Conservation (phyloP, 352 stramenopile species). For the Phytophthora europaea region DNA sequence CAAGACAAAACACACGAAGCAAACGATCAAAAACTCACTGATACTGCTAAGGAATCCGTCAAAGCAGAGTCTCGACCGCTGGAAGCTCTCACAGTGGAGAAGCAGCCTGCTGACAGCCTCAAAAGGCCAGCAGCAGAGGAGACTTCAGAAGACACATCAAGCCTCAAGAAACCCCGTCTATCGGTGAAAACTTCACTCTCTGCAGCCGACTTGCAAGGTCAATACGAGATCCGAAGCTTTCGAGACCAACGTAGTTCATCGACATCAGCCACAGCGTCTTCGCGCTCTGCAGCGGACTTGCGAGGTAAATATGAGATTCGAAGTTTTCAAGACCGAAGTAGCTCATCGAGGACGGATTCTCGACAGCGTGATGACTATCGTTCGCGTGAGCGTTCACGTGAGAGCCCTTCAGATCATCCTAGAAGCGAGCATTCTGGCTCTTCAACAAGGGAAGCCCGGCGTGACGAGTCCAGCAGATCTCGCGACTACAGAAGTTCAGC, state of each 20-base stretch:
- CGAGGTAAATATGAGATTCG: conserved; percentile 34
- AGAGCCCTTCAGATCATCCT: conserved; percentile 16
- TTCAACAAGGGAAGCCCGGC: conserved; percentile 17
- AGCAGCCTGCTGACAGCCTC: conserved; percentile 23
- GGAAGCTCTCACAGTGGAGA: conserved; percentile 8
- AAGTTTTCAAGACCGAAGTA: conserved; percentile 30
- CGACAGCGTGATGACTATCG: conserved; percentile 21
- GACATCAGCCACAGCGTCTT: not conserved
- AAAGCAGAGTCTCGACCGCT: conserved; percentile 15
- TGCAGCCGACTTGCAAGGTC: conserved; percentile 23
- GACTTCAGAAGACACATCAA: conserved; percentile 4
- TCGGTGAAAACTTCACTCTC: conserved; percentile 10
- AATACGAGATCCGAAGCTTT: conserved; percentile 38
- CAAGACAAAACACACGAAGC: conserved; percentile 8
- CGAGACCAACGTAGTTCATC: conserved; percentile 13
- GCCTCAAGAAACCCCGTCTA: conserved; percentile 33
- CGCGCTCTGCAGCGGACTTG: conserved; percentile 18
- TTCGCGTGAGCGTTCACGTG: conserved; percentile 1
- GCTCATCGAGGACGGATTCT: conserved; percentile 23
- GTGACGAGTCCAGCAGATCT: conserved; percentile 21
- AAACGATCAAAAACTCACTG: conserved; percentile 9
- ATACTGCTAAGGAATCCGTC: not conserved
- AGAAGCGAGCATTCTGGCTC: conserved; percentile 6
- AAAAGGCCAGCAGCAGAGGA: conserved; percentile 29
- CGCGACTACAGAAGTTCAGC: conserved; percentile 22